Base-by-base conservation (phyloP, 345 rosid genomes). In the Dipteronia dyeriana region DNA sequence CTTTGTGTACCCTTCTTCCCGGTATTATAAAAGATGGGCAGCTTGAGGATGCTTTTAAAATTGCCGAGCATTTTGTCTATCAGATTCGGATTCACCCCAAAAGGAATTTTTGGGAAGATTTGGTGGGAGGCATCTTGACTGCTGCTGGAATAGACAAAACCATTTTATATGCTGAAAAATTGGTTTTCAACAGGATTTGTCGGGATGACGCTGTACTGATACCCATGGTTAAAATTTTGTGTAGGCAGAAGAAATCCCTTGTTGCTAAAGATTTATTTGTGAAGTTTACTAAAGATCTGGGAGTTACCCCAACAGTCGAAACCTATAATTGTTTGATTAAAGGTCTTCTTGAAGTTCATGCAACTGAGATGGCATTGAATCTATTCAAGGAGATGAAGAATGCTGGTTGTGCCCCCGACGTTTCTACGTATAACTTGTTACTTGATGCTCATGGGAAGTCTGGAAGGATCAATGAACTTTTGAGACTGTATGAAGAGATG, bases 1-100 rank as follows among this genome's bases (percentile, higher is more conserved):
- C 94, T 47, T 76, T 95, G 76, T 93, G 90, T 86, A 93, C 99
- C 65, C 91, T 95, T 68, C 90, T 93, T 78, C 98, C 97, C 45
- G 92, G 93, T 75, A 76, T 93, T 81, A 88, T 95, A 17, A 92
- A 88, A 83, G 88, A 75, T 43, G 91, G 90, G 57, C 71, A 78
- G 76, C 81, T 87, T 65, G 87, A 87, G 60, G 88, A 89, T 79
- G 98, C 98, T 80, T 84, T 90, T 69, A 90, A 90, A 77, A 88
- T 95, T 68, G 79, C 79, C 4, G 75, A 85, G 54, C 89, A 83
- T 64, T 93, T 91, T 87, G 87, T 83, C 83, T 79, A 77, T 77
- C 87, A 68, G 79, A 63, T 29, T 61, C 74, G 81, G 66, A 81
- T 53, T 78, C 38, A 78, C 16, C 51, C 65, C 13, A 81, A 79